Base-by-base conservation (phyloP, 148 eudicot species). In the Persicaria maculosa region DNA sequence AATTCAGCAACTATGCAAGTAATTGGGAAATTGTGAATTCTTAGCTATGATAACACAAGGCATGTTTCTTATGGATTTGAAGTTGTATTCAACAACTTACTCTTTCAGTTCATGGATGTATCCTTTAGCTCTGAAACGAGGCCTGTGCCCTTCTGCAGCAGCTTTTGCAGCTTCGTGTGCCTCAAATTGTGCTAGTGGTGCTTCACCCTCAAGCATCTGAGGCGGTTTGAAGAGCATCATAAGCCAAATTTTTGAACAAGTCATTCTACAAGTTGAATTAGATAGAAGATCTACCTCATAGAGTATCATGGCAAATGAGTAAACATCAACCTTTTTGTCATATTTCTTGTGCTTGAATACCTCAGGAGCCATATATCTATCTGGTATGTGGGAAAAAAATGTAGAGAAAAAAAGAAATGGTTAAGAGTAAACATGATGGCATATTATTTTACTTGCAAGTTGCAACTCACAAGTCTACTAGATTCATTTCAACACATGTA, bases 291-390 rank as follows among this genome's bases (percentile, higher is more conserved):
- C 22, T 90, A 92, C 98, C 98, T 95, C 97, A 48, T 90, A 88
- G 62, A 95, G 74, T 79, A 95, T 95, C 98, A 95, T 95, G 64
- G 86, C 97, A 72, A 95, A 95, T 55, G 98, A 95, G 89, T 88
- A 95, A 64, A 95, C 96, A 75, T 95, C 98, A 81, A 95, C 97
- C 84, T 92, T 95, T 85, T 92, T 92, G 76, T 95, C 98, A 83
- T 95, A 95, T 78, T 90, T 95, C 78, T 88, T 78, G 79, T 95
- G 98, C 84, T 83, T 92, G 83, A 95, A 90, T 47, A 95, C 98
- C 89, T 95, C 98, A 77, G 98, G 98, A 71, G 98, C 98, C 98
- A 95, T 95, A 74, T 95, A 95, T 15, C 98, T 92, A 75, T 95
- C 98, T 94, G 82, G 64, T 70, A 59, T 31, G 81, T 78, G 61